Conservation (phyloP, 1,139 yeast genomes). For the Geotrichum australiense region DNA sequence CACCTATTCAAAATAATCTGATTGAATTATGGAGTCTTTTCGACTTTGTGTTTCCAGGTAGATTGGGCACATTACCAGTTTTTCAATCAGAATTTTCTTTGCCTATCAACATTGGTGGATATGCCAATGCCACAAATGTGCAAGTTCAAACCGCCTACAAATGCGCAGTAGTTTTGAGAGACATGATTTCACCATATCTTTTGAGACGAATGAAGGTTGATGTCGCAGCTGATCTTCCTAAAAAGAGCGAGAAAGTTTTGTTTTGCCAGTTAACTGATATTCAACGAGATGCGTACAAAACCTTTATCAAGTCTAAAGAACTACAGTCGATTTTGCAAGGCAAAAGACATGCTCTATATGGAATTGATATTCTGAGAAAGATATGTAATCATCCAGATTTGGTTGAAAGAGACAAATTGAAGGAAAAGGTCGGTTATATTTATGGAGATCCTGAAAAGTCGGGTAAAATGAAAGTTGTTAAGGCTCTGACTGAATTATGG, state of each 20-base stretch:
- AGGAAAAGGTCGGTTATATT: conserved; percentile 39
- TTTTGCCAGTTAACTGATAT: conserved; percentile 77
- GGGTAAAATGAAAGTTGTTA: conserved; percentile 87
- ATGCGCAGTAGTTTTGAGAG: conserved; percentile 87
- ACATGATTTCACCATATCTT: conserved; percentile 82
- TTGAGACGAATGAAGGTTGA: conserved; percentile 83
- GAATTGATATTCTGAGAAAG: conserved; percentile 82
- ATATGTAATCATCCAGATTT: conserved; percentile 96
- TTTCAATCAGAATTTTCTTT: conserved; percentile 86
- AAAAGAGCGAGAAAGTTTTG: conserved; percentile 86
- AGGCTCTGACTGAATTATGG: conserved; percentile 73
- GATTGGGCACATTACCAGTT: conserved; percentile 89
- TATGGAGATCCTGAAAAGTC: conserved; percentile 67
- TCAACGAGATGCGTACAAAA: conserved; percentile 68
- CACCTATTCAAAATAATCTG: conserved; percentile 91
- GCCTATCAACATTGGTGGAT: conserved; percentile 96
- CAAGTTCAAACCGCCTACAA: conserved; percentile 96
- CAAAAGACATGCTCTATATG: conserved; percentile 72
- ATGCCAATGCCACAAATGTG: conserved; percentile 91
- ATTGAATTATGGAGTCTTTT: conserved; percentile 90
- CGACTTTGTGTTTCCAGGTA: conserved; percentile 92
- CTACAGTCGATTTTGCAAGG: conserved; percentile 67
- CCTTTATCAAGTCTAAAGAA: conserved; percentile 71
- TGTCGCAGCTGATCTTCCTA: conserved; percentile 94
- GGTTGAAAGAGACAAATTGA: conserved; percentile 48